Evolutionary conservation across 2,329 filamentous ascomycete genomes (phyloP), one percentile per base, ranked within the genome.

Genomic region (Fusarium penzigii): DNA sequence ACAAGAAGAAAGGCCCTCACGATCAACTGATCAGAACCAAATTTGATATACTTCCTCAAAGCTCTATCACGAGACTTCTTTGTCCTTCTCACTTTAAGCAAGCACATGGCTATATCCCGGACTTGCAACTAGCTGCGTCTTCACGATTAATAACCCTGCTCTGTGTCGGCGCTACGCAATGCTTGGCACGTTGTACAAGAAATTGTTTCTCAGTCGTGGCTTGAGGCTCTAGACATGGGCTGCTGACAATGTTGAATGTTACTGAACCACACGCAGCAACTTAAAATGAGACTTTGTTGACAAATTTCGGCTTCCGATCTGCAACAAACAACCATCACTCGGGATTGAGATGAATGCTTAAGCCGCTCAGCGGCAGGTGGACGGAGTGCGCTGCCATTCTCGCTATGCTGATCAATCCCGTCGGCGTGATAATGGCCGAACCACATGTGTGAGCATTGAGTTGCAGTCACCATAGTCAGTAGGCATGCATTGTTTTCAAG

Each of bases 401-500:
- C 13, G 10, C 32, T 14, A 36, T 36, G 10, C 32, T 11, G 20
- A 25, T 25, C 20, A 25, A 25, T 25, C 20, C 20, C 20, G 4
- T 25, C 20, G 20, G 20, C 20, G 20, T 25, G 20, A 36, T 36
- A 4, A 14, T 36, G 32, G 32, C 32, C 32, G 32, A 36, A 14
- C 32, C 32, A 11, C 32, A 36, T 36, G 3, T 4, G 32, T 14
- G 13, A 11, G 13, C 4, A 36, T 58, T 48, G 46, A 50, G 62
- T 59, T 59, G 61, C 57, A 64, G 7, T 4, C 5, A 7, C 20
- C 4, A 7, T 25, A 25, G 20, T 25, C 4, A 25, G 20, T 25
- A 25, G 20, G 49, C 45, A 39, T 51, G 13, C 48, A 46, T 40
- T 52, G 52, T 51, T 60, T 56, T 59, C 54, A 48, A 55, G 46